Percentiles rank a stretch among this genome's conserved stretches.
Conservation (phyloP, 768 basidiomycete species). For the Lactarius evosmus region DNA sequence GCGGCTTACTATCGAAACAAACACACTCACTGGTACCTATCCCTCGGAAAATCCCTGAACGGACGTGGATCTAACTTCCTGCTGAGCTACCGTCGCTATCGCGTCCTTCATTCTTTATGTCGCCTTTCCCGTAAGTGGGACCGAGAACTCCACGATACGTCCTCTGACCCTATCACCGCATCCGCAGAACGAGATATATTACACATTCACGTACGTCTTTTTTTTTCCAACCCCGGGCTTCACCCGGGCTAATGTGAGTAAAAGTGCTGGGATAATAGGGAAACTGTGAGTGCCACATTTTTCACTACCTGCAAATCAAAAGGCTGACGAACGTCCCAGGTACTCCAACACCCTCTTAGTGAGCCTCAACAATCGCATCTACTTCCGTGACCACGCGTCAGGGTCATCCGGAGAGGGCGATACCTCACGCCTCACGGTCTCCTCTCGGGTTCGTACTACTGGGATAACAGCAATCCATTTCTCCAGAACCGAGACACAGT, state of each 20-base stretch:
- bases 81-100: constrained; percentile 11
- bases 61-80: neutral
- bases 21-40: constrained; percentile 26
- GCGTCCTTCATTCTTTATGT: constrained; percentile 10
- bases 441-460: neutral
- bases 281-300: constrained; percentile 20
- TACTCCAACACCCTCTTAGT: constrained; percentile 32
- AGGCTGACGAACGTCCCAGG: constrained; percentile 4
- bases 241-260: neutral
- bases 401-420: neutral
- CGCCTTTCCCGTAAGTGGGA: constrained; percentile 18
- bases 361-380: constrained; percentile 30
- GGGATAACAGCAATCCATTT: neutral
- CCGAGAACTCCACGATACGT: no score
- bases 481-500: neutral
- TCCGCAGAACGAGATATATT: constrained; percentile 20
- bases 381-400: constrained; percentile 15
- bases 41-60: neutral
- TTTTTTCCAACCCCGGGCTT: neutral
- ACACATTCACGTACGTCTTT: constrained; percentile 16
- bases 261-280: constrained; percentile 28
- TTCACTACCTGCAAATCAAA: neutral
- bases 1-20: constrained; percentile 32
- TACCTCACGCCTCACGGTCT: neutral
- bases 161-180: neutral